Evolutionary conservation across 2,329 filamentous ascomycete species (phyloP), one percentile per base, ranked within the genome.

Genomic region (Pseudopyrenochaeta lycopersici): DNA sequence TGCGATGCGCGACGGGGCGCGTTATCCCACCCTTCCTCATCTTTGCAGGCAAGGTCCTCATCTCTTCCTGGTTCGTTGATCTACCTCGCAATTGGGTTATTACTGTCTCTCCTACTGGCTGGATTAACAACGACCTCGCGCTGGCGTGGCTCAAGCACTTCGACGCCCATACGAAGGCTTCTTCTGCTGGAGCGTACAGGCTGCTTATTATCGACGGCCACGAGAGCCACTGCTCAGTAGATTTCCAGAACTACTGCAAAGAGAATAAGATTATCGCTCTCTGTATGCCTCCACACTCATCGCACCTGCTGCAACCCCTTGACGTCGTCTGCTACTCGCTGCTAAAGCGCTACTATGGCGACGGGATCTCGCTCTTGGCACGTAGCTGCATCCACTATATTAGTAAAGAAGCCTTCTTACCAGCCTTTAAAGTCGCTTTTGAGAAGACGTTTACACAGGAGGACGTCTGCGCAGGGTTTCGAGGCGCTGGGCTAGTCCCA

Each of bases 71-170:
- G 51, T 49, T 40, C 10, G 44, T 60, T 5, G 23, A 27, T 46
- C 48, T 62, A 29, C 56, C 51, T 29, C 31, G 46, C 21, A 35
- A 75, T 42, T 76, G 45, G 68, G 51, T 54, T 30, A 70, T 76
- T 35, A 49, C 56, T 48, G 52, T 69, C 11, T 71, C 57, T 46
- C 54, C 54, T 29, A 78, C 76, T 41, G 59, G 73, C 48, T 78
- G 48, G 70, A 77, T 66, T 6, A 72, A 56, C 43, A 71, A 77
- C 62, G 49, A 74, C 49, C 68, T 72, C 41, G 66, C 68, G 27
- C 52, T 78, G 39, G 43, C 57, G 18, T 79, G 57, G 76, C 57
- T 77, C 29, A 30, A 74, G 64, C 58, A 77, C 63, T 77, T 78
- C 61, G 60, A 75, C 52, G 55, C 61, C 46, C 58, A 73, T 58